These are phyloP conservation scores for Cadophora luteo-olivacea DNA, from an alignment of 2,329 filamentous ascomycete species.

Conservation along the genomic window DNA sequence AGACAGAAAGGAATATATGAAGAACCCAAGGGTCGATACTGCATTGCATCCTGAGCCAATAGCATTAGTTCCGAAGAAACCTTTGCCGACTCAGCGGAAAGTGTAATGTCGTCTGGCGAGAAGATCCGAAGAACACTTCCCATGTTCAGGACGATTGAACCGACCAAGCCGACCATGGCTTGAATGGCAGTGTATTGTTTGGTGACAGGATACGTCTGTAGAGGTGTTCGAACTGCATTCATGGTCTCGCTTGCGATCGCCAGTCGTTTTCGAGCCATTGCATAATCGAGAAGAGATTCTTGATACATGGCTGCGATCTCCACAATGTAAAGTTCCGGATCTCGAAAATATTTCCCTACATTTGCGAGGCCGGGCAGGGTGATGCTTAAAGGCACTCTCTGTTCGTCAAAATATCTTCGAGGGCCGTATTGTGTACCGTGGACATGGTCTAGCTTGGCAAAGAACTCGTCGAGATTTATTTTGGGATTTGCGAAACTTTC, in stretches of 20 bases:
- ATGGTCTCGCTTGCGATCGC: not conserved
- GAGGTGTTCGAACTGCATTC: not conserved
- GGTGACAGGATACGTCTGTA: not conserved
- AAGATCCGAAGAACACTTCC: conserved; percentile 6
- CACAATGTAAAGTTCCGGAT: not conserved
- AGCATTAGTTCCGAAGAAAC: not conserved
- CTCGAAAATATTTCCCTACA: not conserved
- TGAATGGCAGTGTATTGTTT: conserved; percentile 6
- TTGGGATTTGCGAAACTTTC: not conserved
- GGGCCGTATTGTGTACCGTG: not conserved
- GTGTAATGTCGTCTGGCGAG: not conserved
- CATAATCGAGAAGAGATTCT: not conserved
- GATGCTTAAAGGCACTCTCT: not conserved
- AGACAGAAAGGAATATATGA: not conserved
- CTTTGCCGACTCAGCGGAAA: not conserved
- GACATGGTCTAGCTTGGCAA: not conserved
- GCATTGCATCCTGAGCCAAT: not conserved
- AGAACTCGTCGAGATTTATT: not conserved
- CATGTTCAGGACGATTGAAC: not conserved
- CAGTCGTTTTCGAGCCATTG: not conserved
- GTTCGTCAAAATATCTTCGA: not conserved
- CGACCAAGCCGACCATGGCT: not conserved
- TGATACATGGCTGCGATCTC: conserved; percentile 5
- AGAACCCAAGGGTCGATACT: not conserved
- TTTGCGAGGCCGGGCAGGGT: not conserved